Conservation (phyloP, 179 eudicot species). For the Drosera spatulata region DNA sequence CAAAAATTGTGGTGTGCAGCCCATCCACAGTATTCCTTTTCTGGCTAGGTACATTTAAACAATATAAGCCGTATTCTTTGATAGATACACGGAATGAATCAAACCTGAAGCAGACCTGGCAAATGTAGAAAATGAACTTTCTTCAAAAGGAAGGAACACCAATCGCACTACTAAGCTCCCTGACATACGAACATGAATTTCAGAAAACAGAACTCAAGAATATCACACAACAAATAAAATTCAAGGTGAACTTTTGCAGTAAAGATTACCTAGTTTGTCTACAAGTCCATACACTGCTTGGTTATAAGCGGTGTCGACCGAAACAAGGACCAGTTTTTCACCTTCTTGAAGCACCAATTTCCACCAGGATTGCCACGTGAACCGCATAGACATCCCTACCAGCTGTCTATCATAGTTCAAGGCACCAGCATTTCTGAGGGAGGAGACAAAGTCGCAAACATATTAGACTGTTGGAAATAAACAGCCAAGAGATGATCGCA, state of each 20-base stretch:
- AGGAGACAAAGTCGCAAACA: slow-evolving; percentile 5
- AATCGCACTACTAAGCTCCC: slow-evolving; percentile 98
- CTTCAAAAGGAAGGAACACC: slow-evolving; percentile 97
- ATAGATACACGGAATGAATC: slow-evolving; percentile 14
- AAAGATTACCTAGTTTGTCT: slow-evolving; percentile 78
- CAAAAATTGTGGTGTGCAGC: too few species aligned
- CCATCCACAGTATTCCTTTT: too few species aligned
- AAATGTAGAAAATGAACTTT: slow-evolving; percentile 88
- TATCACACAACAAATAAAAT: not conserved
- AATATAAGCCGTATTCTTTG: not conserved
- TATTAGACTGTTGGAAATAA: not conserved
- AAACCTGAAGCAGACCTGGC: slow-evolving; percentile 99
- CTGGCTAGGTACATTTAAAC: not conserved
- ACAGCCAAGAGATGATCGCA: not conserved
- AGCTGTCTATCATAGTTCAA: slow-evolving; percentile 55
- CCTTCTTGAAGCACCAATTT: slow-evolving; percentile 97
- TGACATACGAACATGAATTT: slow-evolving; percentile 18
- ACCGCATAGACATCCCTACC: slow-evolving; percentile 65
- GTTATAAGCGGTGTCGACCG: slow-evolving; percentile 95
- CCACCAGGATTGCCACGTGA: slow-evolving; percentile 77
- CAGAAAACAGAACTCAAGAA: too few species aligned
- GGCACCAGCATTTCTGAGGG: slow-evolving; percentile 37
- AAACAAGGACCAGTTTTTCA: slow-evolving; percentile 97
- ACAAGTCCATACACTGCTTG: slow-evolving; percentile 99
- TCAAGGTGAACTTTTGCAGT: slow-evolving; percentile 3